A percentile compares a stretch with the other conserved stretches of the same genome.
Conservation (phyloP, 129 eudicot species). For the Gnaphalium uliginosum region DNA sequence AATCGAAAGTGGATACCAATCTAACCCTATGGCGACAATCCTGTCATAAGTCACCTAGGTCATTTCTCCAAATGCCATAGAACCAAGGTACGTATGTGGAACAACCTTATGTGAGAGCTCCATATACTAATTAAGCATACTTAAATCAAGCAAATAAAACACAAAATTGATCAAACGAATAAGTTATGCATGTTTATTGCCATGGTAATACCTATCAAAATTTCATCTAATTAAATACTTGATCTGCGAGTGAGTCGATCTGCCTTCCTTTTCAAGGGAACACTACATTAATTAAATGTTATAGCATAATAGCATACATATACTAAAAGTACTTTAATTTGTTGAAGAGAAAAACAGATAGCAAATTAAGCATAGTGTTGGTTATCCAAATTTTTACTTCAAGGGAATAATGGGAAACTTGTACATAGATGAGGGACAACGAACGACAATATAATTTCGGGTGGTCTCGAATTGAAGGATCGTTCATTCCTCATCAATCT, state of each 20-base stretch:
- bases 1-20: constrained; percentile 9
- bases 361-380: neutral
- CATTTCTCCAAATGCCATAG: constrained; percentile 11
- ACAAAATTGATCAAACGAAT: neutral
- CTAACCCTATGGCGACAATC: constrained; percentile 12
- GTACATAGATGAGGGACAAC: neutral
- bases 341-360: neutral
- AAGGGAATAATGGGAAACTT: neutral
- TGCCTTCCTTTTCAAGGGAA: neutral
- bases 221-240: neutral
- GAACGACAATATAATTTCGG: neutral
- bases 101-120: neutral
- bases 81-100: constrained; percentile 8
- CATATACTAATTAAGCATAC: neutral
- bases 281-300: neutral
- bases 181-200: neutral
- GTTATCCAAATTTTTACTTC: neutral
- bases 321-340: neutral
- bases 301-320: too few species aligned
- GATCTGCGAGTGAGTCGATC: neutral
- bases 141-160: neutral
- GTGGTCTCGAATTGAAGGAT: constrained; percentile 1
- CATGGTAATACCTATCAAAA: neutral
- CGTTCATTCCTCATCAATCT: neutral
- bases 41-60: constrained; percentile 3